Evolutionary conservation across 192 early-diverging fungal genomes (phyloP), one percentile per base, ranked within the genome.

Genomic region (Coemansia sp.): DNA sequence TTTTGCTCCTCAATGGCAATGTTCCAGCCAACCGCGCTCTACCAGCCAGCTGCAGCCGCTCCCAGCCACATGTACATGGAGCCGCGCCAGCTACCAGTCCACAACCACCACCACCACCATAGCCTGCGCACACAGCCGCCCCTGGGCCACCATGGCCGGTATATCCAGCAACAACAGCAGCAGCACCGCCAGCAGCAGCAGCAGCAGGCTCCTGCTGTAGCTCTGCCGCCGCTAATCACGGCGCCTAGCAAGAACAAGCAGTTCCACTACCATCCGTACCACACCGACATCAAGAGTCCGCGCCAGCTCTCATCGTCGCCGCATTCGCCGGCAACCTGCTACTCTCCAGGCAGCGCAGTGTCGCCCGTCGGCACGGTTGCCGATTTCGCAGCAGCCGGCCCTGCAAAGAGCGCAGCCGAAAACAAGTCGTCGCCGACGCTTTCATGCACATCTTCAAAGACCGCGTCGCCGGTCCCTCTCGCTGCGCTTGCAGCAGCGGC

Each of bases 381-480:
- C 20, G 64, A 66, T 25, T 66, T 59, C 36, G 28, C 46, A 3
- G 18, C 45, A 39, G 28, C 51, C 34, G 24, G 22, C 7, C 39
- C 56, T 42, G 39, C 39, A 42, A 58, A 58, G 56, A 39, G 29
- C 46, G 6, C 32, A 9, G 32, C 3, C 24, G n/a, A 16, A n/a
- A 23, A 50, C 49, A 68, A 64, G 35, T 75, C 72, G 35, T 75
- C 72, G 22, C 72, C 72, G 7, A 34, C 66, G 8, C 63, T 62
- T 16, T 61, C 58, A 24, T 65, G 47, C 57, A 24, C 59, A 50
- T 64, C 72, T 18, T 61, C 72, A 34, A 65, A 69, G 51, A 61
- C 72, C 10, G 51, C 68, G 18, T 76, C 74, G 18, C 74, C 74
- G 0, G 65, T 45, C 4, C 74, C 74, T 10, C 63, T 58, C 7